Percentiles rank a stretch among this genome's conserved stretches.
These are phyloP conservation scores for Zygosaccharomyces sapae DNA, from an alignment of 1,139 yeast genomes.

Conservation along the genomic window DNA sequence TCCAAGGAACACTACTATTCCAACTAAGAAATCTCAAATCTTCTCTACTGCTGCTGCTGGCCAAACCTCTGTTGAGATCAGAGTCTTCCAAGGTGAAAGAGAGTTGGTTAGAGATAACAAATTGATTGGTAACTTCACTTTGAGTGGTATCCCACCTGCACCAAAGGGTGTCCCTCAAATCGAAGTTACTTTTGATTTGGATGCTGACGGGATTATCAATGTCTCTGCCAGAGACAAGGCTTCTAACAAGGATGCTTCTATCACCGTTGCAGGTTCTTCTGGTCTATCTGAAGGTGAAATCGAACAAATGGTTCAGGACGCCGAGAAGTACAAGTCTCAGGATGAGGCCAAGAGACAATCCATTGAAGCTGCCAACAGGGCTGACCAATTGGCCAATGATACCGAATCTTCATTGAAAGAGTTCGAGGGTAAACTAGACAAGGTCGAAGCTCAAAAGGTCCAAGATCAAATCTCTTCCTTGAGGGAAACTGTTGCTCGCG, in stretches of 20 bases:
- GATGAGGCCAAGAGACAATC: slow-evolving; percentile 94
- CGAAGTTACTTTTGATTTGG: slow-evolving; percentile 96
- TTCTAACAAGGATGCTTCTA: slow-evolving; percentile 95
- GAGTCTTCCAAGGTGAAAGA: slow-evolving; percentile 99
- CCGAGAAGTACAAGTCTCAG: slow-evolving; percentile 95
- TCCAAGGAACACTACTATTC: slow-evolving; percentile 96
- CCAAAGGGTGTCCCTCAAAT: slow-evolving; percentile 99
- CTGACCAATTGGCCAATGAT: slow-evolving; percentile 94
- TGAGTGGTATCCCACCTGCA: slow-evolving; percentile 96
- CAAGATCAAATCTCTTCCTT: slow-evolving; percentile 69
- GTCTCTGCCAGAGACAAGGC: slow-evolving; percentile 99
- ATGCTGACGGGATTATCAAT: slow-evolving; percentile 98
- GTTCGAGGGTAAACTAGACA: slow-evolving; percentile 88
- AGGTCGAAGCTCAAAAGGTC: slow-evolving; percentile 72
- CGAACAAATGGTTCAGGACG: slow-evolving; percentile 97
- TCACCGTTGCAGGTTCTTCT: slow-evolving; percentile 97
- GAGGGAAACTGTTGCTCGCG: slow-evolving; percentile 89
- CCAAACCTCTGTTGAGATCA: slow-evolving; percentile 96
- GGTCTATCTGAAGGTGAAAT: slow-evolving; percentile 96
- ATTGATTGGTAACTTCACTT: slow-evolving; percentile 95
- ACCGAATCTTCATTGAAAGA: slow-evolving; percentile 92
- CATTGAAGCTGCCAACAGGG: slow-evolving; percentile 93
- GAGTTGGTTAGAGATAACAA: slow-evolving; percentile 98
- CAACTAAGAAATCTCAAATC: slow-evolving; percentile 94
- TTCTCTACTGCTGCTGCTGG: slow-evolving; percentile 99